Evolutionary conservation across 2,329 filamentous ascomycete genomes (phyloP).

Genomic region (Fusarium nanum): DNA sequence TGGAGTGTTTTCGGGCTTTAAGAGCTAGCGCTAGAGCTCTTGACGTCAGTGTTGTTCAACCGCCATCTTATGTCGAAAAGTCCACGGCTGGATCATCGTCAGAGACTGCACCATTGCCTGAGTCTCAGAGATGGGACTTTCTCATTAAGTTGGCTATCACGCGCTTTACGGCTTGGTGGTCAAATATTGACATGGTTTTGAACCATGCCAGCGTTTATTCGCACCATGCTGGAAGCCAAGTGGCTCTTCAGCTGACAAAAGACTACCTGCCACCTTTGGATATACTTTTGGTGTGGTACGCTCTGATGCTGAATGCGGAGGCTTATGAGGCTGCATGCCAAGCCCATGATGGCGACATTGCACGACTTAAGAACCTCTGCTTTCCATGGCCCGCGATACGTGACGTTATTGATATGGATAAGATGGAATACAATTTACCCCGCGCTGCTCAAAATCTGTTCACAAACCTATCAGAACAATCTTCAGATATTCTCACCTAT

Average conservation of each 20-base stretch:
- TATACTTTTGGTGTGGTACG: constrained; percentile 29
- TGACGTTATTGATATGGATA: constrained; percentile 22
- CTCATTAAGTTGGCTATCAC: constrained; percentile 25
- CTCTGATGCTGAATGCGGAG: constrained; percentile 8
- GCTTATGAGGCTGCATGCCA: constrained; percentile 19
- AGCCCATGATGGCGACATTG: not conserved
- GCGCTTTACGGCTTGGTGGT: constrained; percentile 28
- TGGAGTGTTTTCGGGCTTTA: constrained; percentile 27
- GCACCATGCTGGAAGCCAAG: constrained; percentile 20
- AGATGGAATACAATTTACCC: constrained; percentile 13
- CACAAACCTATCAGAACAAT: constrained; percentile 19
- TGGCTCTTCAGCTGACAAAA: constrained; percentile 21
- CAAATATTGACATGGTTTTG: constrained; percentile 24
- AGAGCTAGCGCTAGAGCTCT: constrained; percentile 16
- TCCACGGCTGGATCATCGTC: not conserved
- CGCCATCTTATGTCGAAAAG: constrained; percentile 16
- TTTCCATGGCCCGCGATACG: constrained; percentile 34
- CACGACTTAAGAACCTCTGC: constrained; percentile 21
- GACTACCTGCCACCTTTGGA: constrained; percentile 29
- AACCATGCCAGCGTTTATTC: constrained; percentile 19
- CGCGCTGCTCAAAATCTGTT: constrained; percentile 29
- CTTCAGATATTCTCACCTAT: constrained; percentile 25
- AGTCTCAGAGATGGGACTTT: constrained; percentile 30
- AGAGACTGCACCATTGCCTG: not conserved
- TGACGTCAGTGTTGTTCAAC: constrained; percentile 1